Base-by-base conservation (phyloP, 768 basidiomycete genomes). In the Phylloporus sp. region DNA sequence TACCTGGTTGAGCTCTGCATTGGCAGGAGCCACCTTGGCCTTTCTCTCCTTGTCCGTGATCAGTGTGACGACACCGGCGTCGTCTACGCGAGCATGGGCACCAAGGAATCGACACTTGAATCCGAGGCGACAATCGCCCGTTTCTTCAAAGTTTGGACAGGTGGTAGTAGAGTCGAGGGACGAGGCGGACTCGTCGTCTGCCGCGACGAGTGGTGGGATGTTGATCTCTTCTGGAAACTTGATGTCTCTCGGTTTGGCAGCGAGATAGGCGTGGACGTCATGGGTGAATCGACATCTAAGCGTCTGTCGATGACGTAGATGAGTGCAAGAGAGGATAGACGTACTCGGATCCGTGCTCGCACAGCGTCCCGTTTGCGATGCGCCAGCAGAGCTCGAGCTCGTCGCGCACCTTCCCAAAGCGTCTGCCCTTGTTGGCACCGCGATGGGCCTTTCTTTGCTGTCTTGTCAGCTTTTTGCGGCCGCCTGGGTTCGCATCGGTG, bases 91-190 rank as follows among this genome's bases (percentile, higher is more conserved):
- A 10, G 85, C 68, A 64, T 99, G 95, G 4, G 79, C 83, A 11
- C 86, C 84, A 6, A 96, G 76, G 67, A 87, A 96, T 3, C 96
- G 81, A 63, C 96, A 99, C 64, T 92, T 90, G 65, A 88, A 83
- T 10, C 93, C 96, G 14, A 65, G 54, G 33, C 66, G 63, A 45
- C 64, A 65, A 46, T 62, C 60, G 1, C 56, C 58, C 35, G 60
- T 58, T 41, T 65, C 65, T 17, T 62, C 57, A 21, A 64, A 65
- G 23, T 36, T 45, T 20, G 59, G 55, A 21, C 66, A 65, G 1
- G 43, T 50, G 15, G 60, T 66, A 17, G 13, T 44, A 17, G 38
- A 51, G 34, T 67, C 53, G 22, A 65, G 53, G 15, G 55, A 62
- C 0, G 52, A 49, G 9, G 10, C 6, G 4, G 49, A 11, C 29